Evolutionary conservation across 805 yeast species (phyloP), one percentile per base, ranked within the genome.

Genomic region (Nakazawaea ernobii): DNA sequence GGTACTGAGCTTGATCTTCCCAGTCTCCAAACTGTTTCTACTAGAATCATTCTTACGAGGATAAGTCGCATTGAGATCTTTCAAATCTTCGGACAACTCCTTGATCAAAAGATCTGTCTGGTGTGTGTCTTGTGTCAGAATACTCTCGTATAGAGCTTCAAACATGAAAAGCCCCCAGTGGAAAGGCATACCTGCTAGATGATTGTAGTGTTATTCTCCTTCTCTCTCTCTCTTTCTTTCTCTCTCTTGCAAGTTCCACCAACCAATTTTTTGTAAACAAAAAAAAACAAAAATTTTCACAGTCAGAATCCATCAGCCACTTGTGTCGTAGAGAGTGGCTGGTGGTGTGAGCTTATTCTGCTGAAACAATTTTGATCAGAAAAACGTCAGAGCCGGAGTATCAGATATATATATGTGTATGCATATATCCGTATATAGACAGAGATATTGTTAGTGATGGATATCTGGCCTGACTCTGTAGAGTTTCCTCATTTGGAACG

Each of bases 1-100:
- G 55, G 74, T 81, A 15, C 71, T 66, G 30, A 90, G 68, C 8
- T 59, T 60, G 6, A 82, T 59, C 30, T 64, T 70, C 4, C 78
- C 77, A 32, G 68, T 59, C 59, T 79, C 77, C 36, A 83, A 56
- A 42, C 59, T 58, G 17, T 68, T 64, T 56, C 84, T 69, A 40
- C 82, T 74, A 6, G 65, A 29, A 14, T 73, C 71, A 49, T 69
- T 74, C 55, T 75, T 78, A 8, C 60, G 56, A 6, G 77, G 73
- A 15, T 35, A 29, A 15, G 68, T 67, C 0, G 68, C 52, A 43
- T 75, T 63, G 41, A 82, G 56, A 38, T 61, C 57, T 28, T 60
- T 54, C 40, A 82, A 65, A 62, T 81, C 87, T 24, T 61, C 55
- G 35, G 68, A 57, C 42, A 82, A 56, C n/a, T 61, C 54, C 15